A percentile compares a stretch with the other conserved stretches of the same genome.
These are phyloP conservation scores for Punctularia strigosozonata DNA, from an alignment of 768 basidiomycete genomes.

Conservation along the genomic window DNA sequence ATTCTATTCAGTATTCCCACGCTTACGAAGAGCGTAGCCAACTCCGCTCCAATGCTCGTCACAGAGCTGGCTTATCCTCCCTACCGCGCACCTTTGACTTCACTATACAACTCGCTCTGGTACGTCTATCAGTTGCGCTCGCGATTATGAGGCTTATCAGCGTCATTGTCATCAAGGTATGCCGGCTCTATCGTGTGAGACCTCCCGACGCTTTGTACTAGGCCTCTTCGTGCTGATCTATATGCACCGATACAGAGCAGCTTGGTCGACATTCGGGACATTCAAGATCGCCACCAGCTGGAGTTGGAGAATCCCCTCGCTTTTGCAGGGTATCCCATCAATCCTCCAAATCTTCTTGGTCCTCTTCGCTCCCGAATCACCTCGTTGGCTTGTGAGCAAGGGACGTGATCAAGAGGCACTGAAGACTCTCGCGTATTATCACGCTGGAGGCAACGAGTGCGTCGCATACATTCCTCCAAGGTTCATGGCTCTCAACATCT, in stretches of 20 bases:
- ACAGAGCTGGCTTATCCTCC: slow-evolving; percentile 77
- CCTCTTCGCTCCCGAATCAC: slow-evolving; percentile 30
- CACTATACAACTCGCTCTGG: slow-evolving; percentile 78
- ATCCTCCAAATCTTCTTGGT: slow-evolving; percentile 25
- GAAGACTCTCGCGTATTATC: slow-evolving; percentile 39
- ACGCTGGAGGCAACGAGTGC: slow-evolving; percentile 34
- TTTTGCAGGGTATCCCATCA: slow-evolving; percentile 23
- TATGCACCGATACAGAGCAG: neutral
- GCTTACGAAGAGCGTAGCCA: slow-evolving; percentile 37
- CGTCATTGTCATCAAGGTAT: no score
- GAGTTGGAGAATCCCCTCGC: slow-evolving; percentile 29
- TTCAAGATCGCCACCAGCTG: slow-evolving; percentile 19
- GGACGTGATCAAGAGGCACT: slow-evolving; percentile 34
- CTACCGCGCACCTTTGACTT: slow-evolving; percentile 71
- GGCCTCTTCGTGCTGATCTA: no score
- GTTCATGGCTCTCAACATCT: neutral
- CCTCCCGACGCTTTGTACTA: no score
- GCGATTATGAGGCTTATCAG: no score
- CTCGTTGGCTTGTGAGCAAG: slow-evolving; percentile 17
- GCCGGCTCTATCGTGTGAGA: no score
- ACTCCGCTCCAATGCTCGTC: slow-evolving; percentile 74
- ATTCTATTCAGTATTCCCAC: no score
- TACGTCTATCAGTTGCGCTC: no score
- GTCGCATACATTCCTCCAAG: neutral
- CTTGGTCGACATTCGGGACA: slow-evolving; percentile 20